A percentile compares a stretch with the other conserved stretches of the same genome.
Conservation (phyloP, 495 filamentous ascomycete species). For the Amniculicola lignicola region DNA sequence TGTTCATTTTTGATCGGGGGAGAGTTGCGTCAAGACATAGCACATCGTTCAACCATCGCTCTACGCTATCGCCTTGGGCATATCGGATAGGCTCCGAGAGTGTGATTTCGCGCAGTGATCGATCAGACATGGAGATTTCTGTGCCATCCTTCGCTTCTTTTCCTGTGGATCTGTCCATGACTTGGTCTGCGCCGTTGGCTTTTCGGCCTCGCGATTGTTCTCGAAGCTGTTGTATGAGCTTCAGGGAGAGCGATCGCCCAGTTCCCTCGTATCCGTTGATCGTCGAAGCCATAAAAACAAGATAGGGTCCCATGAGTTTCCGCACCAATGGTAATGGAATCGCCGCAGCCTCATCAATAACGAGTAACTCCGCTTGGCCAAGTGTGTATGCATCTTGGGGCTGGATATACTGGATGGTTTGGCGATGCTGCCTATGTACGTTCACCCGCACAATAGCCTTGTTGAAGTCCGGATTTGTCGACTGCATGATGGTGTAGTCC, state of each 20-base stretch:
- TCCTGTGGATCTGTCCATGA: slow-evolving; percentile 70
- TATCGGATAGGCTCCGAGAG: slow-evolving; percentile 94
- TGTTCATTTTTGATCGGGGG: slow-evolving; percentile 68
- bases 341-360: slow-evolving; percentile 97
- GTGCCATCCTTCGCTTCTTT: slow-evolving; percentile 63
- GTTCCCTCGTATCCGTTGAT: slow-evolving; percentile 99
- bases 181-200: slow-evolving; percentile 50
- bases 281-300: slow-evolving; percentile 99
- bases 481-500: slow-evolving; percentile 97
- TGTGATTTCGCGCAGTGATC: slow-evolving; percentile 88
- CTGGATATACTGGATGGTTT: slow-evolving; percentile 98
- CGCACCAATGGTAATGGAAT: slow-evolving; percentile 90
- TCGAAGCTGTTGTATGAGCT: slow-evolving; percentile 94
- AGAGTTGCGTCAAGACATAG: slow-evolving; percentile 91
- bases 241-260: slow-evolving; percentile 88
- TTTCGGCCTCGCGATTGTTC: slow-evolving; percentile 73
- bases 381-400: slow-evolving; percentile 93
- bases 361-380: slow-evolving; percentile 91
- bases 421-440: slow-evolving; percentile 89
- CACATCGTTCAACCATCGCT: slow-evolving; percentile 93
- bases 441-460: slow-evolving; percentile 98
- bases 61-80: slow-evolving; percentile 82
- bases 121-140: slow-evolving; percentile 58
- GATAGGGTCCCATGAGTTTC: slow-evolving; percentile 95
- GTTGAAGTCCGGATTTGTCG: slow-evolving; percentile 97